Evolutionary conservation across 768 basidiomycete genomes (phyloP).

Genomic region (Leccinellum albellum): DNA sequence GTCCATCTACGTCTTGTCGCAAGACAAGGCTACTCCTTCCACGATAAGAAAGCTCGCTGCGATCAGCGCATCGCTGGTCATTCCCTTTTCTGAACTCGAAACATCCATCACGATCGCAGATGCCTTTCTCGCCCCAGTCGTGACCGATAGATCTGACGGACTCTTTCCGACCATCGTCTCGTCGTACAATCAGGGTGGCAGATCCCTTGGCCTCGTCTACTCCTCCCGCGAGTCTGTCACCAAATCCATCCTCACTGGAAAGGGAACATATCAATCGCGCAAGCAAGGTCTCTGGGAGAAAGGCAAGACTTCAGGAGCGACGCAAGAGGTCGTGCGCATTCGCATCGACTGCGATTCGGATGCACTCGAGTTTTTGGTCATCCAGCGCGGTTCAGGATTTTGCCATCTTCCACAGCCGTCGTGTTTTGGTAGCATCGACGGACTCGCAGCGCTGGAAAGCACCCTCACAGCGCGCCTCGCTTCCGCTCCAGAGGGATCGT

Average conservation of each 20-base stretch:
- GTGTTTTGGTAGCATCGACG: constrained; percentile 84
- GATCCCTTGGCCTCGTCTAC: constrained; percentile 89
- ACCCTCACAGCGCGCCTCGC: constrained; percentile 69
- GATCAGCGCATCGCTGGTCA: constrained; percentile 61
- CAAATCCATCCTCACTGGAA: constrained; percentile 83
- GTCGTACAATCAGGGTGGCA: constrained; percentile 59
- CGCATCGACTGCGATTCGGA: constrained; percentile 90
- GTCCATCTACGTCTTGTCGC: constrained; percentile 57
- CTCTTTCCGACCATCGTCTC: constrained; percentile 92
- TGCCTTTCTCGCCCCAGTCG: constrained; percentile 78
- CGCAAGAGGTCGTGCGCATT: constrained; percentile 82
- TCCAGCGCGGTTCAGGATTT: constrained; percentile 89
- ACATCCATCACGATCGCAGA: constrained; percentile 72
- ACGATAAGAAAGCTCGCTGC: constrained; percentile 57
- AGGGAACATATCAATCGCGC: constrained; percentile 94
- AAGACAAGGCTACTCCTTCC: constrained; percentile 52
- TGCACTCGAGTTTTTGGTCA: constrained; percentile 84
- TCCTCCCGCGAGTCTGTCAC: constrained; percentile 83
- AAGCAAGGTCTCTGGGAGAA: constrained; percentile 96
- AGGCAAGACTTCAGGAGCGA: constrained; percentile 93
- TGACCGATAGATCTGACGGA: constrained; percentile 86
- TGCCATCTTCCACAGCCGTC: constrained; percentile 86
- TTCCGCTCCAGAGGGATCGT: constrained; percentile 85
- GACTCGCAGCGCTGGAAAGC: constrained; percentile 75
- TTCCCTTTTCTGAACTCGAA: constrained; percentile 65